phyloP scores from a whole-genome alignment of 78 protist species.

The Fonticula alba region DNA sequence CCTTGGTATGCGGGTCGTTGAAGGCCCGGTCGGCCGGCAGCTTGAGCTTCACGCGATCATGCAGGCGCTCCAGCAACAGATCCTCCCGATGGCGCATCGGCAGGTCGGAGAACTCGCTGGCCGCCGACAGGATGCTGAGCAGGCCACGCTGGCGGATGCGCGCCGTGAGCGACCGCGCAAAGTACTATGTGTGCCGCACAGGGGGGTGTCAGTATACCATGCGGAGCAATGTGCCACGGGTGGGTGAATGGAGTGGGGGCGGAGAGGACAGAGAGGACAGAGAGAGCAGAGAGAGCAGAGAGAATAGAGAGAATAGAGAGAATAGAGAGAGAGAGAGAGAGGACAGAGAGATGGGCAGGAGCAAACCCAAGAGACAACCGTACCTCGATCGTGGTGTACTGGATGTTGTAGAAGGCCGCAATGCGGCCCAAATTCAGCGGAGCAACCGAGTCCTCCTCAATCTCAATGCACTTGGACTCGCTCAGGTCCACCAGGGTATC shows the following conservation, averaged over 20 bases:
- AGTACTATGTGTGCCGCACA: neutral
- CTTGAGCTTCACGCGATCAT: slow-evolving; percentile 9
- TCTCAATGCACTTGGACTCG: slow-evolving; percentile 42
- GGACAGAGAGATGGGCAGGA: no score
- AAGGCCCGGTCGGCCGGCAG: slow-evolving; percentile 17
- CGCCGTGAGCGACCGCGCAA: slow-evolving; percentile 33
- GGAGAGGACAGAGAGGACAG: no score
- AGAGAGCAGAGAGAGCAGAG: no score
- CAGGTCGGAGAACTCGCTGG: slow-evolving; percentile 63
- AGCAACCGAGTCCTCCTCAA: slow-evolving; percentile 35
- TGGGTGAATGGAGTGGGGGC: no score
- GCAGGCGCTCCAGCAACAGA: slow-evolving; percentile 15
- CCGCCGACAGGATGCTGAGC: slow-evolving; percentile 52
- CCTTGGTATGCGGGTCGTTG: slow-evolving; percentile 56
- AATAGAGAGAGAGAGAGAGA: no score
- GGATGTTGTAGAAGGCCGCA: slow-evolving; percentile 82
- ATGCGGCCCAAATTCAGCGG: slow-evolving; percentile 83
- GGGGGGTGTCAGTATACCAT: no score
- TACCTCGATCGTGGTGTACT: slow-evolving; percentile 76
- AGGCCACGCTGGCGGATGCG: slow-evolving; percentile 49
- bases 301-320: no score
- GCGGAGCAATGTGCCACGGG: no score
- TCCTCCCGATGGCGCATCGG: slow-evolving; percentile 82
- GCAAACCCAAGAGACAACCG: neutral
- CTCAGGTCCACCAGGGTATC: slow-evolving; percentile 55